Conservation (phyloP, 768 basidiomycete genomes). For the Phanerochaete carnosa region DNA sequence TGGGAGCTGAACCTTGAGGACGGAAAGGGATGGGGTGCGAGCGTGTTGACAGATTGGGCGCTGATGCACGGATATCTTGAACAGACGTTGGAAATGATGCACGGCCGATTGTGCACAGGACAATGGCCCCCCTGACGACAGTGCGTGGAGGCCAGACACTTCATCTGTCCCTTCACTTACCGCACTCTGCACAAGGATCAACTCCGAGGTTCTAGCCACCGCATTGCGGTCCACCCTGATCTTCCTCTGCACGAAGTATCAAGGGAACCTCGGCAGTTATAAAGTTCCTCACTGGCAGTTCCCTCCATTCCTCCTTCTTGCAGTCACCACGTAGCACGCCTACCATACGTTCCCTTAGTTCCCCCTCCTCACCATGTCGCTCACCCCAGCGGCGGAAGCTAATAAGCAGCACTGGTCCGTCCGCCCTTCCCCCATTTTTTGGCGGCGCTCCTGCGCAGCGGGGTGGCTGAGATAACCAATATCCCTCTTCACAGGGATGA, state of each 20-base stretch:
- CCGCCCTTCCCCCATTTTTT: not conserved
- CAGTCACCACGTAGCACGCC: slow-evolving; percentile 16
- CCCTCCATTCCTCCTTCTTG: slow-evolving; percentile 20
- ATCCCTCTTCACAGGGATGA: slow-evolving; percentile 47
- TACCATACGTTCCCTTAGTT: slow-evolving; percentile 8
- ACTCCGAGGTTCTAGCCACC: slow-evolving; percentile 24
- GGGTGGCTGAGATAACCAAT: not conserved
- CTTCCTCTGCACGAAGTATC: slow-evolving; percentile 22
- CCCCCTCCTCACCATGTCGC: slow-evolving; percentile 15
- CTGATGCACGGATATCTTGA: slow-evolving; percentile 3
- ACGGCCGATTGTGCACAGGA: not conserved
- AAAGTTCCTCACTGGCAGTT: slow-evolving; percentile 17
- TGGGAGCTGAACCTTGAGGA: not conserved
- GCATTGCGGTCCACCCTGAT: slow-evolving; percentile 20
- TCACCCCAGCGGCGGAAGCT: slow-evolving; percentile 48
- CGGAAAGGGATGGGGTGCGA: not conserved
- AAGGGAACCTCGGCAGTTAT: slow-evolving; percentile 30
- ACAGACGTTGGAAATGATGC: slow-evolving; percentile 2
- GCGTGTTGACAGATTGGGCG: slow-evolving; percentile 8
- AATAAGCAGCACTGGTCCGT: slow-evolving; percentile 63
- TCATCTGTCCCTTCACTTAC: slow-evolving; percentile 11
- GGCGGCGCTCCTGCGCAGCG: not conserved
- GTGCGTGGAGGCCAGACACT: slow-evolving; percentile 7
- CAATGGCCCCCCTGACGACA: slow-evolving; percentile 9
- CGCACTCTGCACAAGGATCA: slow-evolving; percentile 10